Base-by-base conservation (phyloP, 805 yeast species). In the Komagataella populi region DNA sequence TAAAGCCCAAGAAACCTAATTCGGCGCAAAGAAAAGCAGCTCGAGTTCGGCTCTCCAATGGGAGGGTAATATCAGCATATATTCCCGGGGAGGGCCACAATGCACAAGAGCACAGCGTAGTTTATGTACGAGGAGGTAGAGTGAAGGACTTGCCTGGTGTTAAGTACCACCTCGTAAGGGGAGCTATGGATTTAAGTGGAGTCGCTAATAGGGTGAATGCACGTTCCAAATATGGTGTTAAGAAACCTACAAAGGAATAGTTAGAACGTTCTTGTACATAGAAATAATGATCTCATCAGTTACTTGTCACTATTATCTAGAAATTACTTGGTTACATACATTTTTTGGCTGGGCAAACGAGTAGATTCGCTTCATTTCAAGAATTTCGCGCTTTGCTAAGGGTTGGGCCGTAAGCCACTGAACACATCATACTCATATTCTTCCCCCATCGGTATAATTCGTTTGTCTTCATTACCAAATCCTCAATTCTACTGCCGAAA, bases 81-180 rank as follows among this genome's bases (percentile, higher is more conserved):
- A 93, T 93, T 53, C 96, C 97, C 14, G 99, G 99, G 51, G 97
- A 93, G 64, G 99, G 99, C 18, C 99, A 93, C 68, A 93, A 93
- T 63, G 84, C 95, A 20, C 98, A 93, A 71, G 99, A 93, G 67
- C 99, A 93, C 70, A 87, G 95, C 62, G 95, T 93, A 50, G 98
- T 93, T 1, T 78, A 81, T 50, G 96, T 93, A 3, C 81, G 99
- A 69, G 99, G 99, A n/a, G 99, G 99, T 14, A 82, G 97, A 76
- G 87, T 87, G 50, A 96, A 90, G 64, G 99, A 93, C 81, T 73
- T 91, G 60, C 99, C 99, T 23, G 99, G 99, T 77, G 96, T 93
- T 49, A 90, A 88, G 65, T 93, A 93, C 68, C 93, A 87, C 69
- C 74, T 88, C 58, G 85, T 93, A 18, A 81, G 99, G 72, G 99